Evolutionary conservation across 2,329 filamentous ascomycete genomes (phyloP).

Genomic region (Phyllosticta paracitricarpa): DNA sequence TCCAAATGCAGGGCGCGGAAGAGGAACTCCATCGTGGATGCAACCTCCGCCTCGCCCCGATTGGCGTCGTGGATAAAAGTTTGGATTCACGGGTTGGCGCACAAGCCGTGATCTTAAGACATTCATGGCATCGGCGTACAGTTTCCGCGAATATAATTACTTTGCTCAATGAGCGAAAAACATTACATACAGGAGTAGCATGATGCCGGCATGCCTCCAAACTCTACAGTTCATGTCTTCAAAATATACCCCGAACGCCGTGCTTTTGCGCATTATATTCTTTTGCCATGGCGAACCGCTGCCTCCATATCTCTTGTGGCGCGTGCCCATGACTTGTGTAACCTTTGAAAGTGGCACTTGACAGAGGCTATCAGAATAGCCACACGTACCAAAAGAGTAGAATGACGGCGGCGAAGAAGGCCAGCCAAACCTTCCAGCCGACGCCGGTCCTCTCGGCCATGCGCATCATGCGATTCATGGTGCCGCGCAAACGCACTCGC

Average conservation of each 20-base stretch:
- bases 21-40: conserved; percentile 5
- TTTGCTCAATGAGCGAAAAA: background rate
- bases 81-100: too few species aligned
- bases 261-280: conserved; percentile 6
- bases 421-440: conserved; percentile 87
- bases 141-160: background rate
- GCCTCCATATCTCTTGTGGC: background rate
- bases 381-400: conserved; percentile 87
- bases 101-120: too few species aligned
- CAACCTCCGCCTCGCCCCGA: conserved; percentile 4
- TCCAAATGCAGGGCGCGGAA: conserved; percentile 2
- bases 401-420: conserved; percentile 75
- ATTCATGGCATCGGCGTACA: too few species aligned
- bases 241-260: conserved; percentile 6
- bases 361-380: conserved; percentile 50
- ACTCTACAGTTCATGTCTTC: background rate
- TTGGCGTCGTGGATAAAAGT: background rate
- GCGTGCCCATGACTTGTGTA: conserved; percentile 1
- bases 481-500: conserved; percentile 68
- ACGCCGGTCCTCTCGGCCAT: conserved; percentile 96
- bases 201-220: background rate
- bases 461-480: conserved; percentile 92
- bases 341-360: background rate
- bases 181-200: background rate
- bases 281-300: background rate